Percentiles rank a stretch among this genome's conserved stretches.
Evolutionary conservation across 768 basidiomycete species (phyloP).

Genomic region (Serendipita sp.): DNA sequence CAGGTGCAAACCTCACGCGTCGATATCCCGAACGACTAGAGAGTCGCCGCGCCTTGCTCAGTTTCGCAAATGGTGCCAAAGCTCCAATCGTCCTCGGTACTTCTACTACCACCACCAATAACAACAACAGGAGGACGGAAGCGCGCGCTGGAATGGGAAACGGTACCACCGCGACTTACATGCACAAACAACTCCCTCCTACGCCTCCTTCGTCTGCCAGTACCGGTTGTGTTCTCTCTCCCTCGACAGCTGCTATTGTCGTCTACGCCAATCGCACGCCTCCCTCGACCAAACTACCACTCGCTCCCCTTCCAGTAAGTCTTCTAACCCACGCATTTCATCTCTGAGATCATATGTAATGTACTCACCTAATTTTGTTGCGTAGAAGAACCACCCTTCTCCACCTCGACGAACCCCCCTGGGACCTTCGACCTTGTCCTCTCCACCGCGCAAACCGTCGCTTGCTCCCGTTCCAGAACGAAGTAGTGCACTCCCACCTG

Average conservation of each 20-base stretch:
- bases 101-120: neutral
- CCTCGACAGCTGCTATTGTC: neutral
- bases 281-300: neutral
- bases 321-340: neutral
- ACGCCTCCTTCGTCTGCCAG: neutral
- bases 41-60: neutral
- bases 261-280: neutral
- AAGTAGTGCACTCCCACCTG: too few relatives aligned
- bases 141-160: neutral
- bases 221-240: neutral
- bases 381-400: too few relatives aligned
- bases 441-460: too few relatives aligned
- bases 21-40: neutral
- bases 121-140: neutral
- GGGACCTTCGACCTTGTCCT: too few relatives aligned
- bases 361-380: too few relatives aligned
- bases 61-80: neutral
- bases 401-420: too few relatives aligned
- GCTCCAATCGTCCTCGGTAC: neutral
- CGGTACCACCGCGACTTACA: neutral
- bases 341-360: too few relatives aligned
- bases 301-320: neutral
- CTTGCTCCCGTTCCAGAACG: too few relatives aligned
- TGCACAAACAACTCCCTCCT: neutral
- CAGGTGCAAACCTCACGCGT: neutral